phyloP scores from a whole-genome alignment of 2,329 filamentous ascomycete species.

The Gaeumannomyces tritici region DNA sequence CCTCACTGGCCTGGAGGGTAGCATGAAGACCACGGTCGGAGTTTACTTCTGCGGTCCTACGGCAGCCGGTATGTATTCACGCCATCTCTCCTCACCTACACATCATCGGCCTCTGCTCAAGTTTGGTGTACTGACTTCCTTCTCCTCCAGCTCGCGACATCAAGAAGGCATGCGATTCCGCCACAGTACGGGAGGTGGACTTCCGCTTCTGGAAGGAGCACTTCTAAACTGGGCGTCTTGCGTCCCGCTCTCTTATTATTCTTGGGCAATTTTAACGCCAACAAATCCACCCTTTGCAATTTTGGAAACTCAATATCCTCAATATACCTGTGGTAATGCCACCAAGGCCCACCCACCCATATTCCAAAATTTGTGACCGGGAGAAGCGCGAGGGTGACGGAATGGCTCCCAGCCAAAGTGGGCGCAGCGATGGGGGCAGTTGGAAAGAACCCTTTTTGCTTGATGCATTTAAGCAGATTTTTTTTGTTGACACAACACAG shows the following conservation, averaged over 20 bases:
- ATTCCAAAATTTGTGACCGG: neutral
- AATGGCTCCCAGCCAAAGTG: neutral
- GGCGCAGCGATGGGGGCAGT: neutral
- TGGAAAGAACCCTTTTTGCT: neutral
- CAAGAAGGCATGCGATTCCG: constrained; percentile 65
- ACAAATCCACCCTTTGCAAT: neutral
- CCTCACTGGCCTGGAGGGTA: constrained; percentile 69
- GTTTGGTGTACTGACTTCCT: constrained; percentile 21
- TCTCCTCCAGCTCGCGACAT: constrained; percentile 63
- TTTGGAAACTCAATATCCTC: neutral
- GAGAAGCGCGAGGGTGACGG: neutral
- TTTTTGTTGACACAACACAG: neutral
- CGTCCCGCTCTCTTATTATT: neutral
- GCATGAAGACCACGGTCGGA: constrained; percentile 74
- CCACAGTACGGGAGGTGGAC: constrained; percentile 67
- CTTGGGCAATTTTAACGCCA: neutral
- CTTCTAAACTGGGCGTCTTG: constrained; percentile 35
- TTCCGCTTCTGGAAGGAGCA: constrained; percentile 99
- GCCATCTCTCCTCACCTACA: neutral
- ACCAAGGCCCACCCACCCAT: neutral
- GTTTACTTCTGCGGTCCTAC: constrained; percentile 97
- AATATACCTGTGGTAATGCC: neutral
- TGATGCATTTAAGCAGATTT: neutral
- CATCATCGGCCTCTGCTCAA: too few species aligned
- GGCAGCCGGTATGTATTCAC: constrained; percentile 40